Percentiles rank a stretch among this genome's conserved stretches.
Conservation (phyloP, 2,329 filamentous ascomycete species). For the Geosmithia putterillii region DNA sequence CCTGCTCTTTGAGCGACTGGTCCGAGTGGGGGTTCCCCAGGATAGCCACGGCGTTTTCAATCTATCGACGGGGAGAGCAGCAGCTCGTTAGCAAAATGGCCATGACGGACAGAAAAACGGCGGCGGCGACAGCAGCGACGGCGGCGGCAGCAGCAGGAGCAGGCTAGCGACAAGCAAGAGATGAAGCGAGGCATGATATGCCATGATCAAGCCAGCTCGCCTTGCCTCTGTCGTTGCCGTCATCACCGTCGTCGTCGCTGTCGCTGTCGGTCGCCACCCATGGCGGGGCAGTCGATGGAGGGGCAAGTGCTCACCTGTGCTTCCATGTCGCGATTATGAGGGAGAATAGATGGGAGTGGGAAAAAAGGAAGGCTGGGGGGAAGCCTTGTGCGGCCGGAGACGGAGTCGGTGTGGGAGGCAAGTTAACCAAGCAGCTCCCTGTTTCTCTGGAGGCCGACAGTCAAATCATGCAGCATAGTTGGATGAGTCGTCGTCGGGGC, state of each 20-base stretch:
- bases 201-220: too few species aligned
- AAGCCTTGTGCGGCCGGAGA: neutral
- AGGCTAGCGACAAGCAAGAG: too few species aligned
- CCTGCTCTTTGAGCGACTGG: slow-evolving; percentile 64
- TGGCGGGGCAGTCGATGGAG: neutral
- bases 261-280: too few species aligned
- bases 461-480: slow-evolving; percentile 4
- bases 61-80: slow-evolving; percentile 31
- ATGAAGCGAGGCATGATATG: too few species aligned
- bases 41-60: slow-evolving; percentile 92
- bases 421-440: slow-evolving; percentile 2
- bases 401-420: neutral
- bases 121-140: neutral
- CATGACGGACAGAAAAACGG: slow-evolving; percentile 1
- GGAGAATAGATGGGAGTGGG: neutral
- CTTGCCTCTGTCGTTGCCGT: neutral
- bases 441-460: slow-evolving; percentile 2
- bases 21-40: slow-evolving; percentile 74
- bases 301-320: slow-evolving; percentile 2
- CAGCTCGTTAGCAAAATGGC: neutral
- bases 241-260: neutral
- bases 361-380: neutral
- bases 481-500: neutral
- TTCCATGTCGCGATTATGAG: slow-evolving; percentile 2
- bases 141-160: too few species aligned